Evolutionary conservation across 2,329 filamentous ascomycete genomes (phyloP), one percentile per base, ranked within the genome.

Genomic region (Macrophomina phaseolina): DNA sequence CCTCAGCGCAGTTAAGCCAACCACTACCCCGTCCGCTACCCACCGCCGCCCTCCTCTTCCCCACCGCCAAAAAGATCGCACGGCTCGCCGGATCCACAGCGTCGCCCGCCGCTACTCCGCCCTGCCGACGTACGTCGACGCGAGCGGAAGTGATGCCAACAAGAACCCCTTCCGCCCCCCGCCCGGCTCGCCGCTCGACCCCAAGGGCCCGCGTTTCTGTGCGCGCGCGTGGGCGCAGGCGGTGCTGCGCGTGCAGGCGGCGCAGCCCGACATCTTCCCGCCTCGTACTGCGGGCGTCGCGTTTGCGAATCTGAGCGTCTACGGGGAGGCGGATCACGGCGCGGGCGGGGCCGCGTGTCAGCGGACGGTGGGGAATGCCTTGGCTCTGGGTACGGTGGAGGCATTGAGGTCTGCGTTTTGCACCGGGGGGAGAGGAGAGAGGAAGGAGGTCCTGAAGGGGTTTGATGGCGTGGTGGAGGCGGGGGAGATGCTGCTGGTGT

Each of bases 401-500:
- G 18, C 1, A 30, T 1, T 49, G 18, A 38, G 16, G 51, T 32
- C 23, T 40, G 58, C 18, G 68, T 86, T 84, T 69, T 81, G 87
- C 71, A 88, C 91, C 66, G 89, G 85, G 68, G 90, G 16, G 8
- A 38, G 30, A 3, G 30, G 18, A 14, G 14, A 28, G 30, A 8
- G 42, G 65, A 67, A 53, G 48, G 58, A 51, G 46, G 56, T 63
- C 14, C 78, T 92, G 68, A 86, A 84, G 69, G 81, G 87, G 71
- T 88, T 91, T 66, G 89, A 92, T 69, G 90, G 90, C 32, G 74
- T 92, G 0, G 87, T 92, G 1, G 83, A 87, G 73, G 86, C 86
- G 68, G 90, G 90, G 51, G 90, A 93, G 81, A 91, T 93, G 89
- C 79, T 92, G 34, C 88, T 92, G 16, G 90, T 92, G 2, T 83